Percentiles rank a stretch among this genome's conserved stretches.
Evolutionary conservation across 106 monocot genomes (phyloP).

Genomic region (Phalaenopsis aphrodite): DNA sequence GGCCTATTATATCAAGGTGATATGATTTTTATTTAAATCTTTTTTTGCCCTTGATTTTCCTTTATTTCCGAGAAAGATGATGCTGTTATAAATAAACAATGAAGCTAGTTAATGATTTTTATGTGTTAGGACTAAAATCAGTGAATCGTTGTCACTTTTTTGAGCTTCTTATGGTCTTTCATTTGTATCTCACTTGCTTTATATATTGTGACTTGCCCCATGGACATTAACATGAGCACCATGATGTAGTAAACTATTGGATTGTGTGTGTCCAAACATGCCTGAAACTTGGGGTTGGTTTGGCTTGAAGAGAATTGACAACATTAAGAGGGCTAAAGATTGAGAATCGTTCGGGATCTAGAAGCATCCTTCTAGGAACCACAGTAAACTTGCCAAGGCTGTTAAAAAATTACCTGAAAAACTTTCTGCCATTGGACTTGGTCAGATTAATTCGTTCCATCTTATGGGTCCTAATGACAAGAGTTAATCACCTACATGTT

Average conservation of each 20-base stretch:
- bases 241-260: not conserved
- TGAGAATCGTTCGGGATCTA: no score
- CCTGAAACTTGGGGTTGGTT: no score
- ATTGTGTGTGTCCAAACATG: not conserved
- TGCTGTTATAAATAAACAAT: not conserved
- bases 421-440: no score
- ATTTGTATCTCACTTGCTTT: not conserved
- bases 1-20: slow-evolving; percentile 80
- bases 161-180: not conserved
- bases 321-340: no score
- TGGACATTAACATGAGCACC: not conserved
- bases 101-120: not conserved
- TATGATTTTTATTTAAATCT: not conserved
- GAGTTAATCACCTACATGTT: no score
- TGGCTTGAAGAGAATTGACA: no score
- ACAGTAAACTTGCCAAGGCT: no score
- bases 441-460: no score
- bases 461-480: no score
- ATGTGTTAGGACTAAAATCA: not conserved
- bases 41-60: not conserved
- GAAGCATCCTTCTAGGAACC: no score
- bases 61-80: not conserved
- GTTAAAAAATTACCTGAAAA: no score
- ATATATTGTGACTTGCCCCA: not conserved
- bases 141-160: not conserved